A percentile compares a stretch with the other conserved stretches of the same genome.
Conservation (phyloP, 441 rosid genomes). For the Jatropha podagrica region DNA sequence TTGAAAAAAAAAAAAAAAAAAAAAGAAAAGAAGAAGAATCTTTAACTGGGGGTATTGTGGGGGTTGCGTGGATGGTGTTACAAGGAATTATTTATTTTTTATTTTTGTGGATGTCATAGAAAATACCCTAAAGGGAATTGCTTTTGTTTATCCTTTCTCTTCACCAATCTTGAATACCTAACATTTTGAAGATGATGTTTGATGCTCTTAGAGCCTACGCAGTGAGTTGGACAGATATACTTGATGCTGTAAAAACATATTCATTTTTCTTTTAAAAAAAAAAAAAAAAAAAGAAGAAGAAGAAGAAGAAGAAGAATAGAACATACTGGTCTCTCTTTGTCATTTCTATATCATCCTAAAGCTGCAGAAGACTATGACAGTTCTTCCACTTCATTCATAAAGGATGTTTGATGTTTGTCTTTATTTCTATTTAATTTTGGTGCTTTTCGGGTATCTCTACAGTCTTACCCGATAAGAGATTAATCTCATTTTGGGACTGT, state of each 20-base stretch:
- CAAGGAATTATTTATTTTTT: too few species aligned
- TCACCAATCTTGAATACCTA: conserved; percentile 7
- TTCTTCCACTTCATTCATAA: too few species aligned
- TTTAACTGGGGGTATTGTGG: not conserved
- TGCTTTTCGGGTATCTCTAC: too few species aligned
- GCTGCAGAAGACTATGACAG: not conserved
- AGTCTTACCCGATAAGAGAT: too few species aligned
- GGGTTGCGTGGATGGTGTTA: conserved; percentile 52
- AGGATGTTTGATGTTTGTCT: too few species aligned
- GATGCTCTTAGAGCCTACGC: conserved; percentile 37
- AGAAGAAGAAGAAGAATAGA: too few species aligned
- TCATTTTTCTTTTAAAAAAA: too few species aligned
- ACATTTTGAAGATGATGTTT: conserved; percentile 13
- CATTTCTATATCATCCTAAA: not conserved
- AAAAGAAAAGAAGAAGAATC: not conserved
- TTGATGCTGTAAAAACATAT: not conserved
- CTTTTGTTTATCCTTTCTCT: not conserved
- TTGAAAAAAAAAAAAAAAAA: conserved; percentile 8
- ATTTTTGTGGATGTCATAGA: conserved; percentile 20
- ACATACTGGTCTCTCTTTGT: not conserved
- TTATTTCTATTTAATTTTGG: too few species aligned
- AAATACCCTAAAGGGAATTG: not conserved
- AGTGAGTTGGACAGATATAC: conserved; percentile 1
- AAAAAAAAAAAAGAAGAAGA: too few species aligned
- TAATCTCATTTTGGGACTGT: too few species aligned